Percentiles rank a stretch among this genome's conserved stretches.
Conservation (phyloP, 2,329 filamentous ascomycete genomes). For the Tothia fuscella region DNA sequence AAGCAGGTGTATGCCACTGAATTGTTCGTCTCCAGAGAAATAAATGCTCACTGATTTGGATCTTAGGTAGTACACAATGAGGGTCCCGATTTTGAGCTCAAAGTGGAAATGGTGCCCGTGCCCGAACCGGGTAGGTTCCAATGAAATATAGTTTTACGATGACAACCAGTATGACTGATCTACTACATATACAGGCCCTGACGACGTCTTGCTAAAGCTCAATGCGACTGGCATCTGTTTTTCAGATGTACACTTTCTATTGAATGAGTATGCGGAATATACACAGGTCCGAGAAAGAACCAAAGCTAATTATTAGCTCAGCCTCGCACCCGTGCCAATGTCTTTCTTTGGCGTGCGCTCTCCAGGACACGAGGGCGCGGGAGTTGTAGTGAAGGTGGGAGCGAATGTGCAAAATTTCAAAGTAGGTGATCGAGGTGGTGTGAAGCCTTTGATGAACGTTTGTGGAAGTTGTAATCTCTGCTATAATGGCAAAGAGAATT, state of each 20-base stretch:
- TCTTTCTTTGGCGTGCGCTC: slow-evolving; percentile 31
- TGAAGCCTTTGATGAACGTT: slow-evolving; percentile 40
- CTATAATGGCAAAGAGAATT: slow-evolving; percentile 41
- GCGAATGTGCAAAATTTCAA: slow-evolving; percentile 39
- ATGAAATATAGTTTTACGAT: neutral
- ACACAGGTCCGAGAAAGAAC: too few species aligned
- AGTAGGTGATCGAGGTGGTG: slow-evolving; percentile 41
- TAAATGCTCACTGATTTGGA: too few species aligned
- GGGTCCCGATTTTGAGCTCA: slow-evolving; percentile 36
- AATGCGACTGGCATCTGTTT: slow-evolving; percentile 48
- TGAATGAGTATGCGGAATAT: slow-evolving; percentile 34
- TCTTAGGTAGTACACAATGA: slow-evolving; percentile 39
- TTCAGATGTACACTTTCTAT: slow-evolving; percentile 46
- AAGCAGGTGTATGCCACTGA: too few species aligned
- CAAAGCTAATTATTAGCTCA: too few species aligned
- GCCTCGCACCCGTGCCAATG: slow-evolving; percentile 21
- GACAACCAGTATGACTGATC: too few species aligned
- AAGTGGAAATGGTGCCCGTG: slow-evolving; percentile 37
- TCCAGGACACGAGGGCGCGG: slow-evolving; percentile 45
- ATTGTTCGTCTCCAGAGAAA: too few species aligned
- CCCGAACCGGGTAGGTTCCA: slow-evolving; percentile 32
- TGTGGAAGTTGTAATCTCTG: slow-evolving; percentile 40
- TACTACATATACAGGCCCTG: slow-evolving; percentile 27
- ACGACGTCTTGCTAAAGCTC: slow-evolving; percentile 45
- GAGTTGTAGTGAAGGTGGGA: slow-evolving; percentile 41